These are phyloP conservation scores for Microbotryum intermedium DNA, from an alignment of 1,284 basidiomycete genomes.

Conservation along the genomic window DNA sequence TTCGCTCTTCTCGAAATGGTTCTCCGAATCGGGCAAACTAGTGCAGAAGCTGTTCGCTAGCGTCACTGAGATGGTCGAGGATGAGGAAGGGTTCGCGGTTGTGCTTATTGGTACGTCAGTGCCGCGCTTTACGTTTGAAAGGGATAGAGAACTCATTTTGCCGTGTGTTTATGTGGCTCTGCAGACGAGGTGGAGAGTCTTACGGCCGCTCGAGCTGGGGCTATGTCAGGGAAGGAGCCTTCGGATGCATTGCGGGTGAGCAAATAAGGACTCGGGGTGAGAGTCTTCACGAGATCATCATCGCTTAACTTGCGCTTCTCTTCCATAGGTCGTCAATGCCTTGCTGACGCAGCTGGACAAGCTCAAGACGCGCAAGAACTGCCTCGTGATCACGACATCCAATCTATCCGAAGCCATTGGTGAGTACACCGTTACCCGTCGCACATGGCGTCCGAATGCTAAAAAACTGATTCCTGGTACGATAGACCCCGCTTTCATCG, in stretches of 20 bases:
- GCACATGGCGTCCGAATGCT: neutral
- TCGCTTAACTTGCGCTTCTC: neutral
- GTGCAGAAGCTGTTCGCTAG: slow-evolving; percentile 86
- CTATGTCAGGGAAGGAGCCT: slow-evolving; percentile 87
- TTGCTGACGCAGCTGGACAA: slow-evolving; percentile 95
- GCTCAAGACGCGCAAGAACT: slow-evolving; percentile 83
- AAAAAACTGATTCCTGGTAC: too few relatives aligned
- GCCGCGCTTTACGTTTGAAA: too few relatives aligned
- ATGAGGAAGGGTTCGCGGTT: slow-evolving; percentile 82
- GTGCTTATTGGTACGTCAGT: slow-evolving; percentile 74
- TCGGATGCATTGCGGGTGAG: slow-evolving; percentile 81
- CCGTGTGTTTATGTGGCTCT: neutral
- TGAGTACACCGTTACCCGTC: slow-evolving; percentile 37
- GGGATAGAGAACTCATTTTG: neutral
- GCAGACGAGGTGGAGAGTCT: slow-evolving; percentile 93
- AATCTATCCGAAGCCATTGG: slow-evolving; percentile 92
- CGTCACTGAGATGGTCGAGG: slow-evolving; percentile 77
- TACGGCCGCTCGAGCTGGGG: slow-evolving; percentile 86
- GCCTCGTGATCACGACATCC: slow-evolving; percentile 91
- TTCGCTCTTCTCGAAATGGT: slow-evolving; percentile 93
- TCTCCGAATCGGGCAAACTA: slow-evolving; percentile 96
- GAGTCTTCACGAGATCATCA: too few relatives aligned
- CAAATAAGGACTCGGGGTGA: neutral
- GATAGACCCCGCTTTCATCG: slow-evolving; percentile 85
- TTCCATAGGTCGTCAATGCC: slow-evolving; percentile 82